Evolutionary conservation across 805 yeast species (phyloP), one percentile per base, ranked within the genome.

Genomic region (Maudiozyma saulgeensis): DNA sequence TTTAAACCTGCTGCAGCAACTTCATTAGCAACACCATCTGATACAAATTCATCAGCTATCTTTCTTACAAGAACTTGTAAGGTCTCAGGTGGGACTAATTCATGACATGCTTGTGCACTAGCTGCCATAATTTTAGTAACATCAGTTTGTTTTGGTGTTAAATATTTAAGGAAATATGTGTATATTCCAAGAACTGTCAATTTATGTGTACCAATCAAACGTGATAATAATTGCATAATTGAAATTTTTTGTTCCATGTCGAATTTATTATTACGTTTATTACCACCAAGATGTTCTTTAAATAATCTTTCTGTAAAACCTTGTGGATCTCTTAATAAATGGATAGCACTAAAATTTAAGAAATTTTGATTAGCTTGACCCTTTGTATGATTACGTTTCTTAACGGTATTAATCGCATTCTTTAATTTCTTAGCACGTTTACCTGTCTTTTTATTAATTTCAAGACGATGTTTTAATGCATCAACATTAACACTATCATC

Each of bases 1-100:
- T 93, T 93, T 56, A 93, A 76, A 61, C 99, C 99, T 4, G 98
- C 98, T 47, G 97, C 89, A 5, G 97, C 97, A 48, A 90, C 99
- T 69, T 93, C 96, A 34, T 96, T 82, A 15, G 97, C 89, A 39
- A 93, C 99, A 75, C 99, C 99, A 63, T 93, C 98, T 56, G 96
- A 85, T 25, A 93, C 96, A 61, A 93, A 93, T 69, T 93, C 99
- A 68, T 93, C 95, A 1, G 99, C 98, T 56, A 93, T 81, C 63
- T 91, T 93, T 50, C 96, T 79, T 9, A 93, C 82, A 57, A 93
- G 81, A 46, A 83, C 82, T 43, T 77, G 72, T 52, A 93, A 78
- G 15, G 82, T 80, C 65, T 93, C 99, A 6, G 99, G 99, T 25
- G 99, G 99, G 7, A 93, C 96, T 60, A 93, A 74, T 61, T 93